phyloP scores from a whole-genome alignment of 352 stramenopile genomes.

The Globisporangium mamillatum region DNA sequence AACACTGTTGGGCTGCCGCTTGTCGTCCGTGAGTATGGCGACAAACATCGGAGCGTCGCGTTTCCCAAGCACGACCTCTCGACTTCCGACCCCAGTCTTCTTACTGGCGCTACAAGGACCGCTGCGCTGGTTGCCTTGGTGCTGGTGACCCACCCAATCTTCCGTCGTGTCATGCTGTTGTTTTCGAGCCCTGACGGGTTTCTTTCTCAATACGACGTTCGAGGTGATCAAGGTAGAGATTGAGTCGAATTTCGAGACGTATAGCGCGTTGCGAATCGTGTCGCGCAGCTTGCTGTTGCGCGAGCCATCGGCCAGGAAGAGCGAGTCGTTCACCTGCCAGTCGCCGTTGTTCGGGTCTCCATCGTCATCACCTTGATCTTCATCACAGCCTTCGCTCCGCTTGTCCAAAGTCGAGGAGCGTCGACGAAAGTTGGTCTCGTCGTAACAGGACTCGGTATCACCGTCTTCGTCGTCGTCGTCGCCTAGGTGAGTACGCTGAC shows the following conservation, averaged over 20 bases:
- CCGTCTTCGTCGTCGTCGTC: conserved; percentile 18
- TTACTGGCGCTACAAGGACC: conserved; percentile 16
- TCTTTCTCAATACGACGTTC: conserved; percentile 65
- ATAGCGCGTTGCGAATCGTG: conserved; percentile 73
- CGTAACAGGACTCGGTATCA: neutral
- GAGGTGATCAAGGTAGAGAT: conserved; percentile 84
- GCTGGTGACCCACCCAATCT: neutral
- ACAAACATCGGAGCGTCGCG: conserved; percentile 60
- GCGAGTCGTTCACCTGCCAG: conserved; percentile 69
- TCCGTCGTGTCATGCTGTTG: neutral
- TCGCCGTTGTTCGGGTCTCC: conserved; percentile 34
- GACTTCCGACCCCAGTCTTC: conserved; percentile 13
- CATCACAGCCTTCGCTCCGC: conserved; percentile 18
- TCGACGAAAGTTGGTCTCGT: conserved; percentile 5
- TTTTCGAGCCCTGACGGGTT: conserved; percentile 27
- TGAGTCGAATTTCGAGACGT: conserved; percentile 89
- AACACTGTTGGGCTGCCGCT: conserved; percentile 1
- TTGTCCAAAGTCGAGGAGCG: conserved; percentile 15
- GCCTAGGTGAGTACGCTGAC: conserved; percentile 35
- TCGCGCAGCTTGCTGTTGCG: conserved; percentile 85
- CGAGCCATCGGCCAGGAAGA: conserved; percentile 87
- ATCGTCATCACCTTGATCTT: conserved; percentile 10
- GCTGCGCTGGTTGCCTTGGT: neutral
- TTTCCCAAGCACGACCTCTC: conserved; percentile 67
- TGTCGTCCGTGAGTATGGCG: conserved; percentile 40